phyloP scores from a whole-genome alignment of 352 stramenopile species.

The Globisporangium paroecandrum region DNA sequence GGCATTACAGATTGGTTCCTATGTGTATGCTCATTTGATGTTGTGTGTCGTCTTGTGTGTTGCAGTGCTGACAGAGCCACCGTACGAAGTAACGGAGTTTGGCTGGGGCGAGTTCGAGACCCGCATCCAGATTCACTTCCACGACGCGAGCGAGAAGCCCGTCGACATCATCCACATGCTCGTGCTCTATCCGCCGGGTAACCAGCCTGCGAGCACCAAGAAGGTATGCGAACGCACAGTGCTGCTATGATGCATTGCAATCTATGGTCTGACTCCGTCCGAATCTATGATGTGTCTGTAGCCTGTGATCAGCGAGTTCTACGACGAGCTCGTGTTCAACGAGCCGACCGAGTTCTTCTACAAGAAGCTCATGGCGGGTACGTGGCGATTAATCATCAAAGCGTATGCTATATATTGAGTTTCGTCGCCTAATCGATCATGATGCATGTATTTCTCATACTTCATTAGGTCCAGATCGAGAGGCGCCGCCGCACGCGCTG shows the following conservation, averaged over 20 bases:
- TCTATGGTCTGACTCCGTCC: slow-evolving; percentile 1
- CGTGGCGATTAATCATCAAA: not conserved
- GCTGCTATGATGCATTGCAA: not conserved
- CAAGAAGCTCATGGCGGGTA: slow-evolving; percentile 84
- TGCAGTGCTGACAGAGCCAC: slow-evolving; percentile 90
- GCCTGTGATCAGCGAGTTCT: slow-evolving; percentile 94
- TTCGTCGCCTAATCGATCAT: not conserved
- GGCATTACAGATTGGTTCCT: not conserved
- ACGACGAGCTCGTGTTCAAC: slow-evolving; percentile 98
- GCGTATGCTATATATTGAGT: not conserved
- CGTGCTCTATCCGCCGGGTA: slow-evolving; percentile 78
- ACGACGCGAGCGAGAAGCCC: slow-evolving; percentile 90
- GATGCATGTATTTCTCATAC: not conserved
- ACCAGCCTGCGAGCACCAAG: slow-evolving; percentile 86
- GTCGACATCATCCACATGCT: slow-evolving; percentile 90
- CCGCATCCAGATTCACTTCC: slow-evolving; percentile 95
- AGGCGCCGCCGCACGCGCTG: slow-evolving; percentile 62
- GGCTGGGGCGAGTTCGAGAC: slow-evolving; percentile 98
- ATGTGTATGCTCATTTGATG: not conserved
- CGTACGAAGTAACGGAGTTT: slow-evolving; percentile 96
- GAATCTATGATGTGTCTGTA: slow-evolving; percentile 22
- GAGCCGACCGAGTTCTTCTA: slow-evolving; percentile 96
- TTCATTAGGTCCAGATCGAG: slow-evolving; percentile 48
- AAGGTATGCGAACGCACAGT: slow-evolving; percentile 43
- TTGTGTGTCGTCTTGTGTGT: not conserved